Percentiles rank a stretch among this genome's conserved stretches.
phyloP scores from a whole-genome alignment of 345 rosid genomes.

The Arabidopsis thaliana region DNA sequence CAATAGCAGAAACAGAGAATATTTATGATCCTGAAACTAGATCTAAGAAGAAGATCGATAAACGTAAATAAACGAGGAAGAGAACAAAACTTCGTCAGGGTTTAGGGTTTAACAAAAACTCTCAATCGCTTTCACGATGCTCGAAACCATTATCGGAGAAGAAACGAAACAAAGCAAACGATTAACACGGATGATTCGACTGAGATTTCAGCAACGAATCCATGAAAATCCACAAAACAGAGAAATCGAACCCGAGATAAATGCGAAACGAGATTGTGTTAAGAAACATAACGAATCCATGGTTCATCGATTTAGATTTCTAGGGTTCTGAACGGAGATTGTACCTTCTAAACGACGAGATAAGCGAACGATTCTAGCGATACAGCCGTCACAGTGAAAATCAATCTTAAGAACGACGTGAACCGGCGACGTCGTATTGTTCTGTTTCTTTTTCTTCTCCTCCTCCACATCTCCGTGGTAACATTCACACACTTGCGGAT shows the following conservation, averaged over 20 bases:
- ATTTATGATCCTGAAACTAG: not conserved
- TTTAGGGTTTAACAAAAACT: not conserved
- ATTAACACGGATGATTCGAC: not conserved
- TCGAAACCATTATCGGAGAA: not conserved
- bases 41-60: not conserved
- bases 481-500: not conserved
- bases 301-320: not conserved
- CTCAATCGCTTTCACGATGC: not conserved
- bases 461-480: constrained; percentile 15
- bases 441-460: constrained; percentile 13
- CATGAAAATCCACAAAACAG: not conserved
- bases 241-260: constrained; percentile 10
- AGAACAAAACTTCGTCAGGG: not conserved
- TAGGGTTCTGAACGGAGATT: not conserved
- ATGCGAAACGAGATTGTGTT: not conserved
- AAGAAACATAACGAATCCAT: not conserved
- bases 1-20: constrained; percentile 1
- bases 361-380: constrained; percentile 16
- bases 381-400: constrained; percentile 41
- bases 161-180: not conserved
- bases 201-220: not conserved
- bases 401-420: constrained; percentile 32
- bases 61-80: not conserved
- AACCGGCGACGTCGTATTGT: constrained; percentile 1
- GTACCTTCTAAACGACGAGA: constrained; percentile 37